Evolutionary conservation across 331 rosid species (phyloP).

Genomic region (Stylosanthes scabra): DNA sequence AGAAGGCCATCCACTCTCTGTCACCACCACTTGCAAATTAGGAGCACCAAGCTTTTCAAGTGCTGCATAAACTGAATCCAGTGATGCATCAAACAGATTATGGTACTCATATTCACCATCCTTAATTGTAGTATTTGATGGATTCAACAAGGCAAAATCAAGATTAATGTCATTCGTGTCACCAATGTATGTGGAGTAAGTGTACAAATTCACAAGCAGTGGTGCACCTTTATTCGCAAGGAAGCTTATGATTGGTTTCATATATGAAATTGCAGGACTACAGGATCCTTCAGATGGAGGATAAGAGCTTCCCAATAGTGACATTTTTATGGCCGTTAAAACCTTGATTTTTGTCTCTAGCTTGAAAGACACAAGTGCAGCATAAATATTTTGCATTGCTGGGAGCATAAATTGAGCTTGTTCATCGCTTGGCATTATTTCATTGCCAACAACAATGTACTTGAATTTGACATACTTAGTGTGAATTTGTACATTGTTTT

Average conservation of each 20-base stretch:
- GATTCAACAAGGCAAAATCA: constrained; percentile 49
- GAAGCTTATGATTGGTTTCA: constrained; percentile 45
- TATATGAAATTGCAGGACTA: constrained; percentile 26
- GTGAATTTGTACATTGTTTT: constrained; percentile 1
- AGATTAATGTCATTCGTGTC: not conserved
- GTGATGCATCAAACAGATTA: constrained; percentile 51
- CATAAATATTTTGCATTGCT: constrained; percentile 28
- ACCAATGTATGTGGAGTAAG: constrained; percentile 36
- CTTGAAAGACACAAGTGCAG: not conserved
- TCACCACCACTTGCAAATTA: constrained; percentile 49
- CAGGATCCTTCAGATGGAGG: constrained; percentile 27
- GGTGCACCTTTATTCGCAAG: constrained; percentile 48
- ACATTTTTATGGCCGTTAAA: constrained; percentile 7
- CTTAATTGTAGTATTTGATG: not conserved
- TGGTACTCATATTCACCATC: constrained; percentile 37
- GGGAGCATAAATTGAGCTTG: not conserved
- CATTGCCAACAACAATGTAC: constrained; percentile 41
- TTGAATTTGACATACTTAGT: constrained; percentile 18
- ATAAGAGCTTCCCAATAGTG: constrained; percentile 15
- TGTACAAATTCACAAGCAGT: constrained; percentile 54
- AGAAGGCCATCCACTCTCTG: constrained; percentile 81
- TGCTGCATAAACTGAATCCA: constrained; percentile 56
- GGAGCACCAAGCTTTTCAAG: constrained; percentile 49
- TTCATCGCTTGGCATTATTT: not conserved
- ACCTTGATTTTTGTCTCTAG: constrained; percentile 21